phyloP scores from a whole-genome alignment of 1,284 basidiomycete genomes.

The Moesziomyces aphidis region DNA sequence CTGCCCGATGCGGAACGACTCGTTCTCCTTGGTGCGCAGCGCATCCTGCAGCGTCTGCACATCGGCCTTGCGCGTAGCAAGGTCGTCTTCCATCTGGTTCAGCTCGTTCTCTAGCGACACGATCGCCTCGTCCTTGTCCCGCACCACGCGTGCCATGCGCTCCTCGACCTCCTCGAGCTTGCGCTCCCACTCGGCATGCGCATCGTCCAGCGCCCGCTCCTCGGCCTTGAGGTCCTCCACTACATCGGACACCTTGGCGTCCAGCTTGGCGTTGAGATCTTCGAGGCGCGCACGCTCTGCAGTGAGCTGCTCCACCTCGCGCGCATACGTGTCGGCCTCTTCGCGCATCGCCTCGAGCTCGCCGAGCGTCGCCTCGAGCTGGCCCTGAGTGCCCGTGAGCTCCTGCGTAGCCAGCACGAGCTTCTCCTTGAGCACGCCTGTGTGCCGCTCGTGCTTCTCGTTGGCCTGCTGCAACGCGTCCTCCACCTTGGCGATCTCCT shows the following conservation, averaged over 20 bases:
- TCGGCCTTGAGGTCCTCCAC: slow-evolving; percentile 69
- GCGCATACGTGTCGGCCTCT: slow-evolving; percentile 44
- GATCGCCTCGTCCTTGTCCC: slow-evolving; percentile 60
- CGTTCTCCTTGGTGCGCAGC: slow-evolving; percentile 74
- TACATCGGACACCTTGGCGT: slow-evolving; percentile 64
- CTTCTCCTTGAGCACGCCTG: slow-evolving; percentile 47
- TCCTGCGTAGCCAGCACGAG: slow-evolving; percentile 31
- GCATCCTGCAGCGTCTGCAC: slow-evolving; percentile 74
- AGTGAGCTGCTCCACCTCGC: slow-evolving; percentile 48
- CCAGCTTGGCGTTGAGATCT: slow-evolving; percentile 55
- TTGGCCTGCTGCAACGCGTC: slow-evolving; percentile 73
- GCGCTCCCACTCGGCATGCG: slow-evolving; percentile 69
- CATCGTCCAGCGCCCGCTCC: slow-evolving; percentile 67
- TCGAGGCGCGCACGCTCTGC: slow-evolving; percentile 43
- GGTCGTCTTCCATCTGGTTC: slow-evolving; percentile 46
- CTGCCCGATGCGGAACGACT: slow-evolving; percentile 78
- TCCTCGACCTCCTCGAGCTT: slow-evolving; percentile 59
- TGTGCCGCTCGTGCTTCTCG: slow-evolving; percentile 54
- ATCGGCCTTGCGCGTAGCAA: slow-evolving; percentile 49
- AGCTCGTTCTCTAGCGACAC: slow-evolving; percentile 56
- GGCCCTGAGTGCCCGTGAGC: slow-evolving; percentile 29
- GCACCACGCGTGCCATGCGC: slow-evolving; percentile 50
- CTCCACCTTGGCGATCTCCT: slow-evolving; percentile 77
- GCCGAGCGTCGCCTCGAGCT: slow-evolving; percentile 39
- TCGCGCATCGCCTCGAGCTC: slow-evolving; percentile 53